These are phyloP conservation scores for Crithidia fasciculata DNA, from an alignment of 208 protist genomes.

Conservation along the genomic window DNA sequence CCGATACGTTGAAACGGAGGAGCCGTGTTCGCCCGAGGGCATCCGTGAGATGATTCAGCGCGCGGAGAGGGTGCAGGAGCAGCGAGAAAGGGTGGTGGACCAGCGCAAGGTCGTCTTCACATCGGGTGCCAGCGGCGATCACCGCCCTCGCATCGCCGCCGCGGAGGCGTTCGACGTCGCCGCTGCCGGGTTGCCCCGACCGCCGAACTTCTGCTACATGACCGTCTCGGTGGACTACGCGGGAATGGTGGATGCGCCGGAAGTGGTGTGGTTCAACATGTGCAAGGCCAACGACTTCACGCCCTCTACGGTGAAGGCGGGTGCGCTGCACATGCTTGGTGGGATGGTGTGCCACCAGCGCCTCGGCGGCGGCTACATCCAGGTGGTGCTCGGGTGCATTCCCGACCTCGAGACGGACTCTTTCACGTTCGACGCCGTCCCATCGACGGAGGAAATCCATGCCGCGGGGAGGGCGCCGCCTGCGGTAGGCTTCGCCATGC, in stretches of 20 bases:
- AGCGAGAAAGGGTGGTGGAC: constrained; percentile 68
- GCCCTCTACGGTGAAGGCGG: constrained; percentile 68
- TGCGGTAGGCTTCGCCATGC: constrained; percentile 57
- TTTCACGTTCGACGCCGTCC: constrained; percentile 87
- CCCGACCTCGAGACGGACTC: constrained; percentile 76
- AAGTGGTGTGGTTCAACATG: constrained; percentile 89
- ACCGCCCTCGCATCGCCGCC: constrained; percentile 80
- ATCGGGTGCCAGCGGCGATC: constrained; percentile 74
- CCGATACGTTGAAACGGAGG: constrained; percentile 25
- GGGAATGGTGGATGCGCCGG: constrained; percentile 82
- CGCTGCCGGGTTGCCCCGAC: constrained; percentile 70
- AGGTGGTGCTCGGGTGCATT: constrained; percentile 82
- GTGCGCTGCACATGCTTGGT: constrained; percentile 81
- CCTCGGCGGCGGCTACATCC: constrained; percentile 82
- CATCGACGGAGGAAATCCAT: constrained; percentile 62
- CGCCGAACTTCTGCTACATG: constrained; percentile 89
- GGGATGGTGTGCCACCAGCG: constrained; percentile 80
- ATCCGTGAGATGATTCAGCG: constrained; percentile 62
- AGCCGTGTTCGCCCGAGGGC: constrained; percentile 47
- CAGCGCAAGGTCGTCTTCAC: constrained; percentile 77
- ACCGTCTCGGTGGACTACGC: constrained; percentile 80
- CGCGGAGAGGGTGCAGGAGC: constrained; percentile 55
- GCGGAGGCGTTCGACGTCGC: constrained; percentile 89
- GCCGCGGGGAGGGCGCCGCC: constrained; percentile 44
- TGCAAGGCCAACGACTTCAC: constrained; percentile 72